Conservation (phyloP, 2,329 filamentous ascomycete genomes). For the Talaromyces pinophilus region DNA sequence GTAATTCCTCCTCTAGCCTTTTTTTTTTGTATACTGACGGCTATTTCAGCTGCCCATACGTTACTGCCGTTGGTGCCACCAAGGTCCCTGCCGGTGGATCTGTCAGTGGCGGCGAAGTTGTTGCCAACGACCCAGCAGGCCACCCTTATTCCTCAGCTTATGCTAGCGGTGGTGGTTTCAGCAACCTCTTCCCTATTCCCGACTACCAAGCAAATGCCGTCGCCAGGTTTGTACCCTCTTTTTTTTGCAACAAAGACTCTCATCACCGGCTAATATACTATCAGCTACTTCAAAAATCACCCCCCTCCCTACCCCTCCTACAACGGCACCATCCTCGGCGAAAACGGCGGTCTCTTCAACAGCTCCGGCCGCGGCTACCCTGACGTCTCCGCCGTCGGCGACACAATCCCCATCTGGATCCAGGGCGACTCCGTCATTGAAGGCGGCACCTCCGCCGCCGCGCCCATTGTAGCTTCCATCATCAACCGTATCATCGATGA, state of each 20-base stretch:
- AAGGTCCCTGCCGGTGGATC: slow-evolving; percentile 18
- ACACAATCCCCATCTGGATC: slow-evolving; percentile 16
- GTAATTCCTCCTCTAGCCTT: not conserved
- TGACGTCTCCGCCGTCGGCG: slow-evolving; percentile 58
- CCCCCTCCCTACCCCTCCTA: slow-evolving; percentile 22
- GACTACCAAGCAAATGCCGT: slow-evolving; percentile 47
- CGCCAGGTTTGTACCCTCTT: slow-evolving; percentile 20
- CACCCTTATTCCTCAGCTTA: slow-evolving; percentile 11
- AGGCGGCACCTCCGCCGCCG: slow-evolving; percentile 46
- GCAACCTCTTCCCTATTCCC: slow-evolving; percentile 49
- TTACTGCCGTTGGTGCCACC: slow-evolving; percentile 49
- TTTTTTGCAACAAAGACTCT: no score
- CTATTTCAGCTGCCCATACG: slow-evolving; percentile 49
- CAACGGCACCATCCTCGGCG: slow-evolving; percentile 15
- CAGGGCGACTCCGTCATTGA: not conserved
- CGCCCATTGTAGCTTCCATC: slow-evolving; percentile 61
- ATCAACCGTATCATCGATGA: slow-evolving; percentile 65
- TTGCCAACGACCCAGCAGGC: slow-evolving; percentile 23
- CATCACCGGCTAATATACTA: not conserved
- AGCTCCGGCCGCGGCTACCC: slow-evolving; percentile 60
- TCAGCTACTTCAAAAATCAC: slow-evolving; percentile 21
- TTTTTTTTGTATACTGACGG: no score
- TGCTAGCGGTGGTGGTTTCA: slow-evolving; percentile 42
- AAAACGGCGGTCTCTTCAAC: slow-evolving; percentile 44
- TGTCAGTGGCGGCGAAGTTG: slow-evolving; percentile 18